Conservation (phyloP, 495 filamentous ascomycete genomes). For the Corynascus novoguineensis region DNA sequence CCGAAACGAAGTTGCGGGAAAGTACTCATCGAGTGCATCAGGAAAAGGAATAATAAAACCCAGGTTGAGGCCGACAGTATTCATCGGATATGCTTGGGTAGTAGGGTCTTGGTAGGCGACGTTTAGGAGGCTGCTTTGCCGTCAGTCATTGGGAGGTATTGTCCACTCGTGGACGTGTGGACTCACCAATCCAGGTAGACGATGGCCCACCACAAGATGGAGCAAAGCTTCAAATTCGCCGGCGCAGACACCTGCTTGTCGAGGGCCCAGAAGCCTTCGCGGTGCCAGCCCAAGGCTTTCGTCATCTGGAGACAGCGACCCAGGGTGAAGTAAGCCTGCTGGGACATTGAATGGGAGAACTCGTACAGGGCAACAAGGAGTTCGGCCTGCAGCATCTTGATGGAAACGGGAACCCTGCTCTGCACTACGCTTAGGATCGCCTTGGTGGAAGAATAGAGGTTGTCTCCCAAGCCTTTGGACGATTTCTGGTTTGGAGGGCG, state of each 20-base stretch:
- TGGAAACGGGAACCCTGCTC: slow-evolving; percentile 21
- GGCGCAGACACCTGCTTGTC: slow-evolving; percentile 10
- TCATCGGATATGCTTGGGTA: slow-evolving; percentile 25
- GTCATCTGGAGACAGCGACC: slow-evolving; percentile 28
- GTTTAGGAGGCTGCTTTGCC: slow-evolving; percentile 18
- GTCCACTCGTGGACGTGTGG: neutral
- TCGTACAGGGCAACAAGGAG: slow-evolving; percentile 81
- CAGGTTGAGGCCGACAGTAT: slow-evolving; percentile 16
- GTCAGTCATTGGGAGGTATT: neutral
- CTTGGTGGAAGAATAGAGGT: slow-evolving; percentile 24
- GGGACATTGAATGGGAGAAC: slow-evolving; percentile 69
- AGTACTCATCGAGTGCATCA: slow-evolving; percentile 21
- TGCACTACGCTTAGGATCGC: slow-evolving; percentile 26
- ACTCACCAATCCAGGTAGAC: slow-evolving; percentile 30
- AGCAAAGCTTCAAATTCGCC: slow-evolving; percentile 24
- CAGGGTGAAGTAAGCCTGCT: slow-evolving; percentile 49
- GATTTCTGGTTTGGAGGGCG: slow-evolving; percentile 15
- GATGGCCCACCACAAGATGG: slow-evolving; percentile 32
- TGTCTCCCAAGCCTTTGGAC: slow-evolving; percentile 18
- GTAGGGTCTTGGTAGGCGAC: slow-evolving; percentile 28
- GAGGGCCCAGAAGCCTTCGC: slow-evolving; percentile 19
- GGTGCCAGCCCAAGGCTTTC: slow-evolving; percentile 27
- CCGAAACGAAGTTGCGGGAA: slow-evolving; percentile 4
- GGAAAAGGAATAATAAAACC: slow-evolving; percentile 24
- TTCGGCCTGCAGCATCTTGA: slow-evolving; percentile 54